These are phyloP conservation scores for Hymenoscyphus albidus DNA, from an alignment of 2,329 filamentous ascomycete genomes.

Conservation along the genomic window DNA sequence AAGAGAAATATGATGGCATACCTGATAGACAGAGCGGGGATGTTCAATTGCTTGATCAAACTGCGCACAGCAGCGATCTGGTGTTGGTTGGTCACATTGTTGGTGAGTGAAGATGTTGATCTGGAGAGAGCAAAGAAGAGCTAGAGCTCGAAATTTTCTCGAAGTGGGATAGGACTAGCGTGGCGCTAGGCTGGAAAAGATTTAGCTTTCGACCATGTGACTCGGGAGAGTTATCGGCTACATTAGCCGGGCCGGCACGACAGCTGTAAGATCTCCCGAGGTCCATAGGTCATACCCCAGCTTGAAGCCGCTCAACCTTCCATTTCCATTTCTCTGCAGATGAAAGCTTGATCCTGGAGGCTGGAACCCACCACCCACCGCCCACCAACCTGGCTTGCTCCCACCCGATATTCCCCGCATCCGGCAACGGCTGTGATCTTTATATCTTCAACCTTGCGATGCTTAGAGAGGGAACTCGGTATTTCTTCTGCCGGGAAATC, in stretches of 20 bases:
- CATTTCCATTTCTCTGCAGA: neutral
- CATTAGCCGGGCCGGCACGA: neutral
- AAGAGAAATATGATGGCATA: conserved; percentile 23
- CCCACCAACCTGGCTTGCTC: no score
- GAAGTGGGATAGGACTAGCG: conserved; percentile 39
- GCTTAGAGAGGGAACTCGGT: neutral
- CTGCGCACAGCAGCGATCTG: conserved; percentile 19
- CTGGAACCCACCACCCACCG: no score
- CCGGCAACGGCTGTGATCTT: neutral
- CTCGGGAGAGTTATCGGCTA: neutral
- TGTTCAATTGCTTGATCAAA: neutral
- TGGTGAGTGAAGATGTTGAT: conserved; percentile 10
- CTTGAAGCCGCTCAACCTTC: neutral
- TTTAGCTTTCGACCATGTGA: neutral
- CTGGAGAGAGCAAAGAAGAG: conserved; percentile 15
- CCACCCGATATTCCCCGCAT: conserved; percentile 18
- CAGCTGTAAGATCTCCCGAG: neutral
- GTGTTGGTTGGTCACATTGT: conserved; percentile 23
- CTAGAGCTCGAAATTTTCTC: conserved; percentile 36
- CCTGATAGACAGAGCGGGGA: conserved; percentile 7
- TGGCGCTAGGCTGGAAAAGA: neutral
- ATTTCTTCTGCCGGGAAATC: conserved; percentile 21
- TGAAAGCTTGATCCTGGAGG: neutral
- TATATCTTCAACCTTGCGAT: neutral
- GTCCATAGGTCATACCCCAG: neutral